These are phyloP conservation scores for Curvularia sp. DNA, from an alignment of 2,329 filamentous ascomycete genomes.

Conservation along the genomic window DNA sequence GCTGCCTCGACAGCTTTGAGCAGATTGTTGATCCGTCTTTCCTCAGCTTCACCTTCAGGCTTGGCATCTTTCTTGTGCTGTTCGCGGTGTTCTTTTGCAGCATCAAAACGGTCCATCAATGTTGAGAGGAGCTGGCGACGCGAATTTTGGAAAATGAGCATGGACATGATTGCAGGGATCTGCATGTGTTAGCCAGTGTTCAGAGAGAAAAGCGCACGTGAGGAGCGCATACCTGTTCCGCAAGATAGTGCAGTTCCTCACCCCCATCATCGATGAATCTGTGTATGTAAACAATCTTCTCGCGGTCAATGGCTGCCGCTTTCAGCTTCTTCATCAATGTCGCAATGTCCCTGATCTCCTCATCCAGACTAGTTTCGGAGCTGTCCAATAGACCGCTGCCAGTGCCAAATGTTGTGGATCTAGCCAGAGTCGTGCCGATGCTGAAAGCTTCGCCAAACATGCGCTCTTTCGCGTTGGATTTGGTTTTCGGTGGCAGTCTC, in stretches of 20 bases:
- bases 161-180: conserved; percentile 59
- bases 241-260: conserved; percentile 74
- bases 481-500: conserved; percentile 48
- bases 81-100: conserved; percentile 59
- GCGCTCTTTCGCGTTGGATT: conserved; percentile 41
- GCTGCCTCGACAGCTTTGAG: conserved; percentile 76
- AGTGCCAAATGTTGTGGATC: conserved; percentile 56
- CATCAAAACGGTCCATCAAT: conserved; percentile 66
- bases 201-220: not conserved
- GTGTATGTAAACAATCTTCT: conserved; percentile 84
- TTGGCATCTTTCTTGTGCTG: conserved; percentile 53
- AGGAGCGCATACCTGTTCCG: conserved; percentile 60
- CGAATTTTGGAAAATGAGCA: conserved; percentile 89
- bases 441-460: conserved; percentile 51
- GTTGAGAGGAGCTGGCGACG: conserved; percentile 76
- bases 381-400: conserved; percentile 41
- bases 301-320: conserved; percentile 79
- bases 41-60: conserved; percentile 56
- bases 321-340: conserved; percentile 74
- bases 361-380: conserved; percentile 51
- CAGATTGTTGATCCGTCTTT: conserved; percentile 70
- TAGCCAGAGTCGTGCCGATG: conserved; percentile 46
- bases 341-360: conserved; percentile 70
- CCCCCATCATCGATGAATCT: conserved; percentile 80
- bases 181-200: conserved; percentile 26